phyloP scores from a whole-genome alignment of 2,329 filamentous ascomycete genomes.

The Sporothrix globosa region DNA sequence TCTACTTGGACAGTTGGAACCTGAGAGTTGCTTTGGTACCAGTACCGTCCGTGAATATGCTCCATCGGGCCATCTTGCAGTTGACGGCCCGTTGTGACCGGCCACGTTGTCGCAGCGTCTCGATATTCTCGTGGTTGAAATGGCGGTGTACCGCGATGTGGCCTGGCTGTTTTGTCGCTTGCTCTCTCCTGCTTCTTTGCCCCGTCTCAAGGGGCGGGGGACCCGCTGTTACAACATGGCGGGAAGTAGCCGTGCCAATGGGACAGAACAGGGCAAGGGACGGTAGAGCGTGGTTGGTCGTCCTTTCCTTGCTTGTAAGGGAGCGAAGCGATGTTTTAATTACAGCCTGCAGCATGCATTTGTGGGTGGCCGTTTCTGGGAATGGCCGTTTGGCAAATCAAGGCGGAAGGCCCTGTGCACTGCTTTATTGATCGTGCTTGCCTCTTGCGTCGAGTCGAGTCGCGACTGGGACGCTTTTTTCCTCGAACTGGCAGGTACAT shows the following conservation, averaged over 20 bases:
- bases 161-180: neutral
- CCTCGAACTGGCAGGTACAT: neutral
- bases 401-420: neutral
- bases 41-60: neutral
- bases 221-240: slow-evolving; percentile 26
- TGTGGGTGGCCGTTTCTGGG: slow-evolving; percentile 8
- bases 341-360: slow-evolving; percentile 7
- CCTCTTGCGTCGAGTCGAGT: neutral
- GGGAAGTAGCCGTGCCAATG: slow-evolving; percentile 27
- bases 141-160: slow-evolving; percentile 15
- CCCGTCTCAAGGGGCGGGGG: slow-evolving; percentile 22
- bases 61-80: too few relatives aligned
- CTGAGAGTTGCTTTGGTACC: neutral
- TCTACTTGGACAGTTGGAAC: neutral
- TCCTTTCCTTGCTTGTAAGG: slow-evolving; percentile 3
- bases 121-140: neutral
- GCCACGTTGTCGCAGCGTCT: slow-evolving; percentile 15
- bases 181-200: neutral
- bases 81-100: neutral
- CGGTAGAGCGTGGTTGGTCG: neutral
- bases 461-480: neutral
- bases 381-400: neutral
- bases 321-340: slow-evolving; percentile 5
- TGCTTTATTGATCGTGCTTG: neutral
- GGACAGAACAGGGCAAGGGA: slow-evolving; percentile 26